Base-by-base conservation (phyloP, 208 protist species). In the Leishmania arabica region DNA sequence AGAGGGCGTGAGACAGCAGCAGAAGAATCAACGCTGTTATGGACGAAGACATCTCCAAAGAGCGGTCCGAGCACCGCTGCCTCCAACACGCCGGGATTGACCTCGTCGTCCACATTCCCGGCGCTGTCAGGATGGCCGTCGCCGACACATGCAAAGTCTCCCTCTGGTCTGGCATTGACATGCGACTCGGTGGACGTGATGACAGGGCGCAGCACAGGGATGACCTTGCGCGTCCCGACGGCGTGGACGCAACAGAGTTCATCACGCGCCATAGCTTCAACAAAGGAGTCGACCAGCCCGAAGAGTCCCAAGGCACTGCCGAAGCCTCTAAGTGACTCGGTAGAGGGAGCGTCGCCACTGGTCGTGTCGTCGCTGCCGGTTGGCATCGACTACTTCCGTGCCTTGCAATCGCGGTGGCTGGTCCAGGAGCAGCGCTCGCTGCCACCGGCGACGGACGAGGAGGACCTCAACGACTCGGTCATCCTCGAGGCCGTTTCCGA, bases 351-450 rank as follows among this genome's bases (percentile, higher is more conserved):
- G 31, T 53, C 42, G 27, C 51, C 78, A 2, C 19, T 80, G 3
- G 65, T 77, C 13, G 62, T 87, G 37, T 66, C 79, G 5, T 58
- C 82, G 34, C 74, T 92, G 49, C 90, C 90, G 34, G 87, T 93
- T 7, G 92, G 90, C 17, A 79, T 87, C 37, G 80, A 86, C 31
- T 95, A 90, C 80, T 95, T 90, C 77, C 66, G 76, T 24, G 88
- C 87, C 1, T 77, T 95, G 70, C 90, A 85, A 21, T 58, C 83
- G n/a, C 82, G 78, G 4, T 94, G 91, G 89, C 66, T 79, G 15
- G 62, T 73, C 37, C 86, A 78, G 21, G 77, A 77, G 37, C 58
- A 65, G 34, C 71, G 72, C 27, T 71, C 77, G 24, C 37, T 90
- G 56, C 78, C 80, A 2, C 86, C 85, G 45, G 79, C 87, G 1